Base-by-base conservation (phyloP, 768 basidiomycete species). In the Termitomyces sp. region DNA sequence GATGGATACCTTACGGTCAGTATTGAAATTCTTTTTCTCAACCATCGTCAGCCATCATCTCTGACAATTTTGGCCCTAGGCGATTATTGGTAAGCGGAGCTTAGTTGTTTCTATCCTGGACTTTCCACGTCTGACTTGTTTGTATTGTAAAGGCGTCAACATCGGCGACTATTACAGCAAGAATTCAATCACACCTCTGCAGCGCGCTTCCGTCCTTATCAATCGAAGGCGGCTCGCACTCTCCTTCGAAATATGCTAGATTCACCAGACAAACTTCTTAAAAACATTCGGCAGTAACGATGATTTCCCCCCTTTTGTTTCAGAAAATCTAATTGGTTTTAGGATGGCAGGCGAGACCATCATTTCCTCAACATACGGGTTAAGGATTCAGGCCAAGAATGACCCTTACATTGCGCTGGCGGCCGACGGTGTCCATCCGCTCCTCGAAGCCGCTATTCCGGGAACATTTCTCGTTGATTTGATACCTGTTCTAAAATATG, bases 351-450 rank as follows among this genome's bases (percentile, higher is more conserved):
- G 69, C 7, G 67, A 64, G 18, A 62, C 68, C 2, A 68, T 70
- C 5, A 58, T 75, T 1, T 56, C 60, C 15, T 60, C 73, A 23
- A 67, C 63, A 5, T 76, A 76, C 51, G 73, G 74, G 5, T 58
- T 73, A 43, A 58, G 68, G 16, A 54, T 70, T 7, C 57, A 60
- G 23, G 59, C 64, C 7, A 56, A 62, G 18, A 59, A 75, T 35
- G 74, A 77, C 42, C 70, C 69, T 5, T 71, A 72, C 50, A 62
- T 77, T 33, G 50, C 55, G 7, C 64, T 63, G 2, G 68, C 69
- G 0, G 70, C 73, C 27, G 52, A 67, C 23, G 68, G 69, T 5
- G 51, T 72, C n/a, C 53, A 61, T 2, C 65, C 64, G 0, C 53
- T 75, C 23, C 58, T 66, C 9, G 64, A 56, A 13, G 63, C 70